Base-by-base conservation (phyloP, 441 rosid genomes). In the Erysimum cheiri region DNA sequence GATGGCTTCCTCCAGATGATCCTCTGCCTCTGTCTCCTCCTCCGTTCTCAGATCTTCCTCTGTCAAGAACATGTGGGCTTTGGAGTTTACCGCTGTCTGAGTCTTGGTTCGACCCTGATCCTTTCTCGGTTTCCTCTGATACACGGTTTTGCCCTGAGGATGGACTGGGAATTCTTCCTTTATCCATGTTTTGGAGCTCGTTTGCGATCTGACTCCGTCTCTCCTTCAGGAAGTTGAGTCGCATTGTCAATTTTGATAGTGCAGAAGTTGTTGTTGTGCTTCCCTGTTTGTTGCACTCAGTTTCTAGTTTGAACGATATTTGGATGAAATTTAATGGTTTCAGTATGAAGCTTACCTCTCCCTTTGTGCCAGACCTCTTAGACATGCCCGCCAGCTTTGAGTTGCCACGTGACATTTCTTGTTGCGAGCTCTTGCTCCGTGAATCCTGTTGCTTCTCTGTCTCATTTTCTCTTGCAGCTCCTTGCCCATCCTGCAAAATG, bases 171-270 rank as follows among this genome's bases (percentile, higher is more conserved):
- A 76, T 64, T 60, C 67, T 70, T 57, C 83, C 79, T 78, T 81
- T 87, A 75, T 87, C 93, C 71, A 76, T 58, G 79, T 74, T 83
- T 68, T 71, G 86, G 71, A 86, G 85, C 71, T 93, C 96, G 67
- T 73, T 80, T 1, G 90, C 84, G 17, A 87, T 84, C 77, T 85
- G 96, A 76, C 79, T 79, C 1, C 96, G 89, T 53, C 85, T 82
- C 79, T 95, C 98, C 86, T 92, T 95, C 59, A 92, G 80, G 79
- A 89, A 89, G 85, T 85, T 88, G 66, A 92, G 88, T 40, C 95
- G 77, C 66, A 80, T 84, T 63, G 95, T 85, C 82, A 91, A 78
- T 84, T 87, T 89, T 41, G 94, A 78, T 67, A 92, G 71, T 37
- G 96, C 93, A 33, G 87, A 83, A 67, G 90, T 33, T 47, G 92